Evolutionary conservation across 805 yeast genomes (phyloP), one percentile per base, ranked within the genome.

Genomic region (Nakazawaea pomicola): DNA sequence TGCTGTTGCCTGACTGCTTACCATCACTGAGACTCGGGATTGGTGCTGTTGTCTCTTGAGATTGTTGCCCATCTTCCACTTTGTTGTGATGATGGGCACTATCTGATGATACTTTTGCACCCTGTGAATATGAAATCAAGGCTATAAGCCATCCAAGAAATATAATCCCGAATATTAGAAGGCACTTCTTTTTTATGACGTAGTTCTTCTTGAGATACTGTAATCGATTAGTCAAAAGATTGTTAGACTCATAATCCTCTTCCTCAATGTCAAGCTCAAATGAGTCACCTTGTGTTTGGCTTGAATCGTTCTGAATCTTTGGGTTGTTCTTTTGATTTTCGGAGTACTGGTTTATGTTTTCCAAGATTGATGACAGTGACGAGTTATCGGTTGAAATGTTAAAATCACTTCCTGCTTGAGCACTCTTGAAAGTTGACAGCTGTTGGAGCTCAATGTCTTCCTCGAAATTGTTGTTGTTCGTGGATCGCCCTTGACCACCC

Each of bases 141-240:
- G 52, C 40, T 2, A 51, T 34, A 1, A 54, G 33, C 66, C 66
- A 61, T 1, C 55, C 29, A 2, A 53, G n/a, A 10, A 54, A 46
- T 11, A 52, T 40, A 3, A 56, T 29, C 5, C 38, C 38, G 31
- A 53, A 46, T 36, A 16, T 41, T 3, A 31, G 18, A 34, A 17
- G 41, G 23, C 41, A 49, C 41, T 38, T 40, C 41, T 16, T 29
- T 38, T 25, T 40, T 40, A 20, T 23, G 4, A 19, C 27, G 11
- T 19, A n/a, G 15, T 27, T 34, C 15, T 29, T 17, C 19, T 16
- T 40, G 6, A 29, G 9, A 9, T 21, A 14, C 5, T 23, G 15
- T 4, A 39, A 18, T n/a, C 38, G 19, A 17, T 16, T 15, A 11
- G 23, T 12, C 6, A 38, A 21, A 6, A 23, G 17, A 23, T 38